phyloP scores from a whole-genome alignment of 1,284 basidiomycete genomes.

The Ustilago crameri region DNA sequence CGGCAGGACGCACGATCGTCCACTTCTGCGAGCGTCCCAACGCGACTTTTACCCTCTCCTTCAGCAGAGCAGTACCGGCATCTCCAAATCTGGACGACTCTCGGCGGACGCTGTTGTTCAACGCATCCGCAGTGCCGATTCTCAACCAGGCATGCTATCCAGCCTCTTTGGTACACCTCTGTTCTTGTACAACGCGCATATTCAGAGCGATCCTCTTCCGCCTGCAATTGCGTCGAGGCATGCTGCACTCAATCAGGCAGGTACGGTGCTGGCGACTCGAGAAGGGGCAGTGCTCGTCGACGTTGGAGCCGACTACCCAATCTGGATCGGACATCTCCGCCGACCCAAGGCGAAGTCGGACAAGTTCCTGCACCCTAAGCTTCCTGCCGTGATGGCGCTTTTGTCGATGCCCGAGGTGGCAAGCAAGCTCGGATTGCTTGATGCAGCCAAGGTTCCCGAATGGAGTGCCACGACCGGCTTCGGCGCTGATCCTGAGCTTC shows the following conservation, averaged over 20 bases:
- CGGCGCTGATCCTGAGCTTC: slow-evolving; percentile 14
- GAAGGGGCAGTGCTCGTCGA: slow-evolving; percentile 70
- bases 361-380: slow-evolving; percentile 69
- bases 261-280: slow-evolving; percentile 69
- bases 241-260: slow-evolving; percentile 46
- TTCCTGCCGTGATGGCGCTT: slow-evolving; percentile 69
- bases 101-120: slow-evolving; percentile 68
- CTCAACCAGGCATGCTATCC: slow-evolving; percentile 70
- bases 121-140: slow-evolving; percentile 69
- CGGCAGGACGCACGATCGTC: slow-evolving; percentile 68
- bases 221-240: slow-evolving; percentile 23
- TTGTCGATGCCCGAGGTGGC: slow-evolving; percentile 62
- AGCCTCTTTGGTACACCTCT: slow-evolving; percentile 61
- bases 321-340: slow-evolving; percentile 71
- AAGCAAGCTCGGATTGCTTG: slow-evolving; percentile 43
- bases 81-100: slow-evolving; percentile 36
- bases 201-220: slow-evolving; percentile 63
- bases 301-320: slow-evolving; percentile 63
- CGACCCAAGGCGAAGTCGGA: slow-evolving; percentile 68
- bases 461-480: slow-evolving; percentile 60
- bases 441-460: slow-evolving; percentile 64
- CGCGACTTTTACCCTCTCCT: slow-evolving; percentile 55
- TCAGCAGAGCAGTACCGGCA: not conserved
- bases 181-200: slow-evolving; percentile 70
- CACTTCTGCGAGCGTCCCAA: slow-evolving; percentile 68